These are phyloP conservation scores for Venturia pyrina DNA, from an alignment of 2,329 filamentous ascomycete genomes.

Conservation along the genomic window DNA sequence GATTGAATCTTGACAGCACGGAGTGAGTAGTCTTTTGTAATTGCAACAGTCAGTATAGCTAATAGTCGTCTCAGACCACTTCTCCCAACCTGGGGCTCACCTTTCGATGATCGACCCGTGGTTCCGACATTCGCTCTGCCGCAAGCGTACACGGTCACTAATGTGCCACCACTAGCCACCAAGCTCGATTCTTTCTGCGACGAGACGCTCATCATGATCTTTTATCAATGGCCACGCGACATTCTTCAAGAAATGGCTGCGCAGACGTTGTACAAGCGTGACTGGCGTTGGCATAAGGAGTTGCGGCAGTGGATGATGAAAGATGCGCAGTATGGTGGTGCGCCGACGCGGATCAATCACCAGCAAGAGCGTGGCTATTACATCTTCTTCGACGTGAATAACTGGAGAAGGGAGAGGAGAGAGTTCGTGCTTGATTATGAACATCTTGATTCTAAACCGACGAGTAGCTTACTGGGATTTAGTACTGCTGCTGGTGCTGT, in stretches of 20 bases:
- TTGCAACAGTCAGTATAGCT: neutral
- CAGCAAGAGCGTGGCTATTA: slow-evolving; percentile 42
- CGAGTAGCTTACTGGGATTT: neutral
- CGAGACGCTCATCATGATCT: slow-evolving; percentile 60
- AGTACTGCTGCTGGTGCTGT: neutral
- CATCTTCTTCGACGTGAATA: slow-evolving; percentile 44
- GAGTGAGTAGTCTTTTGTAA: slow-evolving; percentile 37
- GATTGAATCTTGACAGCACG: slow-evolving; percentile 52
- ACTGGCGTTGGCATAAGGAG: slow-evolving; percentile 46
- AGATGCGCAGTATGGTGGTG: slow-evolving; percentile 30
- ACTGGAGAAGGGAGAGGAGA: slow-evolving; percentile 43
- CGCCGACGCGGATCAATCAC: slow-evolving; percentile 34
- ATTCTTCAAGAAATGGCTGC: slow-evolving; percentile 57
- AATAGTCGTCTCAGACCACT: neutral
- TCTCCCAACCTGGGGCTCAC: slow-evolving; percentile 33
- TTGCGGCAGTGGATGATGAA: slow-evolving; percentile 47
- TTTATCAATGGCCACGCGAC: slow-evolving; percentile 57
- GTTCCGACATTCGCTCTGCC: slow-evolving; percentile 56
- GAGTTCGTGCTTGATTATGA: slow-evolving; percentile 44
- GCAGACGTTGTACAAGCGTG: slow-evolving; percentile 44
- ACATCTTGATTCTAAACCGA: slow-evolving; percentile 37
- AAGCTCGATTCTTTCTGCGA: slow-evolving; percentile 50
- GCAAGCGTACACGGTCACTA: slow-evolving; percentile 54
- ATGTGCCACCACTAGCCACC: slow-evolving; percentile 50
- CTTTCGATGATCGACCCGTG: slow-evolving; percentile 50